A percentile compares a stretch with the other conserved stretches of the same genome.
These are phyloP conservation scores for Sporisorium sorghi DNA, from an alignment of 1,284 basidiomycete species.

Conservation along the genomic window DNA sequence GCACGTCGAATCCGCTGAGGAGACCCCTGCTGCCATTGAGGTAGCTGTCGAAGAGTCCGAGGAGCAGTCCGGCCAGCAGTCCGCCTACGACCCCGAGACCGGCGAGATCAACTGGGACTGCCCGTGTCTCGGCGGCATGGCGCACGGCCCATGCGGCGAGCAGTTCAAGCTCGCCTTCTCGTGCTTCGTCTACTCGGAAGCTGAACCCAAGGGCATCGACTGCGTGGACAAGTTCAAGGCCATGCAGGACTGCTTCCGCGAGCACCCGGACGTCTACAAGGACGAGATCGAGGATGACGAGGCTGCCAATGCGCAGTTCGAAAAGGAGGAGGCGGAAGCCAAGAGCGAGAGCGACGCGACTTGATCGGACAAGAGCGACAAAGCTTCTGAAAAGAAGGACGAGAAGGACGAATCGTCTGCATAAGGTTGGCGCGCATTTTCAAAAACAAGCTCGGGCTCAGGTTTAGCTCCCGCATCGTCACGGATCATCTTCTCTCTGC, in stretches of 20 bases:
- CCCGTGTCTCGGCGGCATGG: slow-evolving; percentile 94
- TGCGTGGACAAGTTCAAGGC: slow-evolving; percentile 97
- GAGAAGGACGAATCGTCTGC: slow-evolving; percentile 18
- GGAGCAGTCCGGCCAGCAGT: slow-evolving; percentile 63
- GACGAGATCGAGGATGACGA: slow-evolving; percentile 73
- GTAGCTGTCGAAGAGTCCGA: slow-evolving; percentile 48
- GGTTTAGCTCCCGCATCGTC: slow-evolving; percentile 20
- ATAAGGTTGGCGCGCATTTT: slow-evolving; percentile 11
- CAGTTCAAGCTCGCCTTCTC: slow-evolving; percentile 96
- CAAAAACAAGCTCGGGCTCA: not conserved
- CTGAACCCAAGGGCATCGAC: slow-evolving; percentile 96
- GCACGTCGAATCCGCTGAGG: slow-evolving; percentile 27
- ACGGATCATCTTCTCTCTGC: slow-evolving; percentile 25
- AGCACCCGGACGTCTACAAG: slow-evolving; percentile 93
- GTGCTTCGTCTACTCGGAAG: slow-evolving; percentile 93
- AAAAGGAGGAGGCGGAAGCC: slow-evolving; percentile 38
- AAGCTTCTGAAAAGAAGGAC: slow-evolving; percentile 2
- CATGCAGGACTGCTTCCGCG: slow-evolving; percentile 98
- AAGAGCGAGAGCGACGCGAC: slow-evolving; percentile 7
- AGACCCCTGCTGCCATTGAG: slow-evolving; percentile 50
- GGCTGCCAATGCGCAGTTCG: slow-evolving; percentile 50
- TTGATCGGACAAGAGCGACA: not conserved
- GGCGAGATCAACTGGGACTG: slow-evolving; percentile 74
- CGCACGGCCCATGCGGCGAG: slow-evolving; percentile 91
- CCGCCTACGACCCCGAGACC: slow-evolving; percentile 85